phyloP scores from a whole-genome alignment of 2,329 filamentous ascomycete genomes.

The Botrytis cinerea region DNA sequence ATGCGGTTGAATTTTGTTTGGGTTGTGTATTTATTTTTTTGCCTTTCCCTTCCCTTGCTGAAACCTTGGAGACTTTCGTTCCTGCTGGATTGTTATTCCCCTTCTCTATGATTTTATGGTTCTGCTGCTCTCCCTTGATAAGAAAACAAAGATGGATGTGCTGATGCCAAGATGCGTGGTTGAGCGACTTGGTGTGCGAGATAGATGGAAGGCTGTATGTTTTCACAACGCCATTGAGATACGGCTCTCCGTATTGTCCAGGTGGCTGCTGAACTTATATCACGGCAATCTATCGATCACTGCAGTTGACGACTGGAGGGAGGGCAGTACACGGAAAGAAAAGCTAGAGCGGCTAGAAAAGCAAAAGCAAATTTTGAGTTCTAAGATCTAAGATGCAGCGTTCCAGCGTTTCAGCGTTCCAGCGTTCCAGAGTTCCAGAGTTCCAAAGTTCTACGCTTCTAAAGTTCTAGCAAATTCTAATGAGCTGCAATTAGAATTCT shows the following conservation, averaged over 20 bases:
- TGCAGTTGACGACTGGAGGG: not conserved
- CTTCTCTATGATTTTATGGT: not conserved
- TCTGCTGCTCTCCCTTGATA: constrained; percentile 1
- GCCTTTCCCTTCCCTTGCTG: not conserved
- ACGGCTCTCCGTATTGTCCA: not conserved
- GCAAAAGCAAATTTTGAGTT: not conserved
- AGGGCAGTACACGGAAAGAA: not conserved
- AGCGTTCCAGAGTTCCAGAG: no score
- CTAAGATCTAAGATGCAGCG: not conserved
- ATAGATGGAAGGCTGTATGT: not conserved
- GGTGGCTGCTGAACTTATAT: not conserved
- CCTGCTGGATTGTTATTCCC: not conserved
- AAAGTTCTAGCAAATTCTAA: not conserved
- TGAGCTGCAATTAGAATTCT: not conserved
- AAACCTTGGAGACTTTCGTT: not conserved
- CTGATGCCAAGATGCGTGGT: constrained; percentile 3
- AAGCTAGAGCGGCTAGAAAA: not conserved
- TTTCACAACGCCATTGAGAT: not conserved
- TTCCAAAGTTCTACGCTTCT: no score
- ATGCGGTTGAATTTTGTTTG: not conserved
- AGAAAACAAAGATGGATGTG: constrained; percentile 20
- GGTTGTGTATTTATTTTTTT: not conserved
- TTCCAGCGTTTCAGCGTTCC: not conserved
- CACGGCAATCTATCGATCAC: not conserved
- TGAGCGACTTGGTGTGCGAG: not conserved